phyloP scores from a whole-genome alignment of 768 basidiomycete genomes.

The Clitopilus passeckerianus region DNA sequence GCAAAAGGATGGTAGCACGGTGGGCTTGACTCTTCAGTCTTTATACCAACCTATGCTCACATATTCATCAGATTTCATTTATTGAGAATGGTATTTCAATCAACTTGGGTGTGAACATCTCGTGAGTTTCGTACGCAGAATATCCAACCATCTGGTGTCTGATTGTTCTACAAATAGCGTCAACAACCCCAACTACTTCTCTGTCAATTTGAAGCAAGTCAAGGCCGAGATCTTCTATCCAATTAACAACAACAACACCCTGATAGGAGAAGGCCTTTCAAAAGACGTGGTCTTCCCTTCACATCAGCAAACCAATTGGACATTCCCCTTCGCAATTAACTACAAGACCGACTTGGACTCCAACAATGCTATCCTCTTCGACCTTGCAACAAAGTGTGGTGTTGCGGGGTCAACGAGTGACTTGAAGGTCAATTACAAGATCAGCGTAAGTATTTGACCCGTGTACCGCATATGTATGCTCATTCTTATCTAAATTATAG shows the following conservation, averaged over 20 bases:
- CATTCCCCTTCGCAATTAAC: conserved; percentile 67
- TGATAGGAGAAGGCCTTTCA: conserved; percentile 59
- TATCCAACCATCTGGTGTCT: conserved; percentile 4
- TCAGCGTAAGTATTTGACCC: conserved; percentile 45
- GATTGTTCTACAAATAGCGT: conserved; percentile 42
- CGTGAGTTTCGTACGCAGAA: conserved; percentile 34
- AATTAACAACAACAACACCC: conserved; percentile 60
- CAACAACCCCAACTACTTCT: conserved; percentile 78
- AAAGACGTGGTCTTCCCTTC: conserved; percentile 44
- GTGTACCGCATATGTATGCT: conserved; percentile 1
- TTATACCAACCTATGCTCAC: neutral
- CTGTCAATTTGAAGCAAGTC: conserved; percentile 60
- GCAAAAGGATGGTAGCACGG: conserved; percentile 36
- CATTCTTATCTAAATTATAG: conserved; percentile 25
- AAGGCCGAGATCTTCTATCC: conserved; percentile 68
- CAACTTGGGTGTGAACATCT: conserved; percentile 61
- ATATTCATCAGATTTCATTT: conserved; percentile 22
- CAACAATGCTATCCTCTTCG: conserved; percentile 44
- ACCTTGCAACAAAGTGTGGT: conserved; percentile 63
- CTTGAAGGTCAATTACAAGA: conserved; percentile 59
- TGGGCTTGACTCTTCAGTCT: conserved; percentile 19
- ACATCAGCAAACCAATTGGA: conserved; percentile 56
- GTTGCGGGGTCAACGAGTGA: conserved; percentile 36
- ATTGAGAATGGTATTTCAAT: conserved; percentile 45
- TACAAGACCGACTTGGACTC: conserved; percentile 58